These are phyloP conservation scores for Rhizoctonia solani DNA, from an alignment of 1,284 basidiomycete genomes.

Conservation along the genomic window DNA sequence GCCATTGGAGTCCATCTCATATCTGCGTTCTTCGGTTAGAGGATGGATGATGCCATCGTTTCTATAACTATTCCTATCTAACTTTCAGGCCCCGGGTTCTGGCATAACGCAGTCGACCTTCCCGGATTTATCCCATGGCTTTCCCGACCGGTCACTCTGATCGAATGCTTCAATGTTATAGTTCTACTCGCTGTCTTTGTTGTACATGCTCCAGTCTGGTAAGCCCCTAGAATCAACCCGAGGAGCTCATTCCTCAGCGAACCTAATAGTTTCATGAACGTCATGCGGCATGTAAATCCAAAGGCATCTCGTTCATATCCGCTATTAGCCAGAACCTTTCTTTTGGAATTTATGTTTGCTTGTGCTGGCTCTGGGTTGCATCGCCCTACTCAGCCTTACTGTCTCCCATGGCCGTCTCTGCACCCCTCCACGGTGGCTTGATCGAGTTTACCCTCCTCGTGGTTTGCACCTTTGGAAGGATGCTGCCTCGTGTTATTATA, in stretches of 20 bases:
- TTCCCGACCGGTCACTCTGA: slow-evolving; percentile 14
- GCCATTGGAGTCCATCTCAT: slow-evolving; percentile 40
- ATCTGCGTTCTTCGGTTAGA: slow-evolving; percentile 40
- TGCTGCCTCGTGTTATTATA: slow-evolving; percentile 41
- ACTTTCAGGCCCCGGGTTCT: slow-evolving; percentile 36
- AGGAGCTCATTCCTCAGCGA: neutral
- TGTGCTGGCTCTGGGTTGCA: slow-evolving; percentile 39
- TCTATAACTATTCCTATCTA: neutral
- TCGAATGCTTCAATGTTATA: slow-evolving; percentile 30
- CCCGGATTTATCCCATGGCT: slow-evolving; percentile 20
- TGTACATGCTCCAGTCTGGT: slow-evolving; percentile 41
- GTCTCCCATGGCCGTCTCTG: neutral
- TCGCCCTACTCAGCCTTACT: slow-evolving; percentile 39
- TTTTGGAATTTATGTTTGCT: slow-evolving; percentile 38
- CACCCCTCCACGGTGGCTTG: slow-evolving; percentile 35
- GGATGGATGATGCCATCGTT: neutral
- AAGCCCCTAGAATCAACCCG: neutral
- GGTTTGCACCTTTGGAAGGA: slow-evolving; percentile 41
- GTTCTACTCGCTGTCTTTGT: slow-evolving; percentile 38
- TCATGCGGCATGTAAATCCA: slow-evolving; percentile 35
- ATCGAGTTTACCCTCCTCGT: slow-evolving; percentile 40
- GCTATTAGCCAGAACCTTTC: slow-evolving; percentile 38
- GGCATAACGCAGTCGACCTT: slow-evolving; percentile 34
- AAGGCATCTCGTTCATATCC: slow-evolving; percentile 34
- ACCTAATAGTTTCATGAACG: slow-evolving; percentile 38